Evolutionary conservation across 495 filamentous ascomycete species (phyloP), one percentile per base, ranked within the genome.

Genomic region (Talaromyces liani): DNA sequence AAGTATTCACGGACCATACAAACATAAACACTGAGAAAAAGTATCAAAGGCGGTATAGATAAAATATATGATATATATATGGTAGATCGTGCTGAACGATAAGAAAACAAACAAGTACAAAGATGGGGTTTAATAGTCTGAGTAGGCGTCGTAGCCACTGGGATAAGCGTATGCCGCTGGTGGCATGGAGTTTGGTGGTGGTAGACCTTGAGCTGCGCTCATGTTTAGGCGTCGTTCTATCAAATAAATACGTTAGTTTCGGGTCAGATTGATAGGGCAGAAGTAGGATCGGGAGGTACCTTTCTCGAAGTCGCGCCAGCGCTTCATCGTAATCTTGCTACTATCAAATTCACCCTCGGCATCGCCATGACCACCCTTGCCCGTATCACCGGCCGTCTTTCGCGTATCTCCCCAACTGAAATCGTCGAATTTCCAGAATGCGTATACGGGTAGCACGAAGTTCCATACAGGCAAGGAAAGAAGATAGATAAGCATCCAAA

Each of bases 391-490:
- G 1, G 87, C 92, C 12, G 93, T 96, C 84, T 98, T 95, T 29
- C 95, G 86, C 29, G 95, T 99, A 68, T 99, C 95, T 65, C 95
- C 95, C 94, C 95, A 99, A 70, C 90, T 94, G 80, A 99, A 99
- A 76, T 99, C 95, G 70, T 99, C 95, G 73, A 99, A 99, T 73
- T 99, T 97, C 95, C 95, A 99, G 80, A 91, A 99, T 6, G 95
- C 90, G 69, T 99, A 99, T 16, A 84, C 84, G 0, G 95, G 95
- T 3, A 99, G 88, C 16, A 99, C 82, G 66, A 97, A 95, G 75
- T 99, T 99, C 95, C 95, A 99, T 63, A 99, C 85, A 0, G 95
- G 95, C 0, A 99, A 86, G 0, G 94, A 97, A 49, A 92, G 39
- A 18, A 99, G 86, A 67, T 99, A 99, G 73, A 98, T 92, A 16